Evolutionary conservation across 78 protist species (phyloP), one percentile per base, ranked within the genome.

Genomic region (Dictyostelium capitatum): DNA sequence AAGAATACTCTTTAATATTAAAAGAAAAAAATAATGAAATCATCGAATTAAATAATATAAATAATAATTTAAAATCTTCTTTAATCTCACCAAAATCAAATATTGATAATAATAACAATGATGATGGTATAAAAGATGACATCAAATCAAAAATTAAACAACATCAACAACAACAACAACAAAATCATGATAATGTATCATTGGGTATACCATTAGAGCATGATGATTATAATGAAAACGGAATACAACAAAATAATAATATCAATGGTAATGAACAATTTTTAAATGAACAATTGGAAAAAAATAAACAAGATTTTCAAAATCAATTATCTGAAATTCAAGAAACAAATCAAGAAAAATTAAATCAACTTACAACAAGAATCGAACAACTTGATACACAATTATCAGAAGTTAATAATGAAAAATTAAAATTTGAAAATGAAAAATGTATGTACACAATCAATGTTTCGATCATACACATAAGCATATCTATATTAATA

Each of bases 1-100:
- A 77, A 50, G 93, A 87, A n/a, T 87, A 57, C 41, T 47, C 79
- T n/a, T 14, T 32, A 48, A 62, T 87, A 25, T 47, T 87, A 70
- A 75, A 64, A 30, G 93, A 87, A 67, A 87, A 87, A 65, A 64
- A 87, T 23, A 28, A 59, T 54, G 93, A 87, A 47, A 53, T 87
- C 17, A 30, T n/a, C 3, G 81, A 87, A 15, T n/a, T 87, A 17
- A 74, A 62, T 64, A 19, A 17, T 8, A 50, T 87, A 25, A 87
- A 64, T 78, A 62, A 48, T 11, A 74, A 87, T 77, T 67, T 87
- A 47, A 87, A 87, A 51, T 50, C 81, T 48, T 54, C 83, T 14
- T 30, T 77, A 17, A 59, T 77, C 1, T 77, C 93, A 4, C 82
- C 91, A 23, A 64, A 25, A 67, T 12, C 46, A 3, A 59, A 8